Base-by-base conservation (phyloP, 768 basidiomycete genomes). In the Boletus tomentosulus region DNA sequence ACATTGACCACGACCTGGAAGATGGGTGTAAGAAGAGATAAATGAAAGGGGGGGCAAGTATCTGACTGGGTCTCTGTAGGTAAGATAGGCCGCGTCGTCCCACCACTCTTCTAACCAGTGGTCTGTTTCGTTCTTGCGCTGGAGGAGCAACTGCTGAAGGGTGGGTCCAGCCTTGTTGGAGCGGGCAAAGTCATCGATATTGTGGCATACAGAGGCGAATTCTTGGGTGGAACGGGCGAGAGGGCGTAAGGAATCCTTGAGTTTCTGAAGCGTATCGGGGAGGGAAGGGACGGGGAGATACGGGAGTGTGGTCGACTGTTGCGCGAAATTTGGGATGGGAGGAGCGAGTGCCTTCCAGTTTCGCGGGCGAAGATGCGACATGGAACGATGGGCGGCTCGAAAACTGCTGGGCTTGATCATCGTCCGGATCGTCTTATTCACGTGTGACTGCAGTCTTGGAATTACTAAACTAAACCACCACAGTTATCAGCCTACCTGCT, bases 71-170 rank as follows among this genome's bases (percentile, higher is more conserved):
- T 95, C 94, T 49, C 94, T 76, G 67, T 94, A 98, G 5, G 83
- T 79, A 62, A 94, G 76, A 64, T 97, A 98, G 1, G 75, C 90
- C 15, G 66, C 69, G 59, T 91, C 86, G 66, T 98, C 93, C 94
- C 95, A 98, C 92, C 95, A 97, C 54, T 89, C 82, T 61, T 92
- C 89, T 25, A 98, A 75, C 94, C 94, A 98, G 62, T 92, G 88
- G 35, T 78, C 75, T 43, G 74, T 79, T 55, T 79, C 77, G 25
- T 72, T 72, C 16, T 81, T 77, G 42, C 82, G 76, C 39, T 77
- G 67, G 57, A 84, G 71, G 53, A 97, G 71, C 28, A 86, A 71
- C 43, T 74, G 65, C 57, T 96, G 93, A 31, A 96, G 76, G 64
- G 77, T 71, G 5, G 69, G 76, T 0, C 78, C 84, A 4, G 63